These are phyloP conservation scores for Cercospora sp. DNA, from an alignment of 2,329 filamentous ascomycete species.

Conservation along the genomic window DNA sequence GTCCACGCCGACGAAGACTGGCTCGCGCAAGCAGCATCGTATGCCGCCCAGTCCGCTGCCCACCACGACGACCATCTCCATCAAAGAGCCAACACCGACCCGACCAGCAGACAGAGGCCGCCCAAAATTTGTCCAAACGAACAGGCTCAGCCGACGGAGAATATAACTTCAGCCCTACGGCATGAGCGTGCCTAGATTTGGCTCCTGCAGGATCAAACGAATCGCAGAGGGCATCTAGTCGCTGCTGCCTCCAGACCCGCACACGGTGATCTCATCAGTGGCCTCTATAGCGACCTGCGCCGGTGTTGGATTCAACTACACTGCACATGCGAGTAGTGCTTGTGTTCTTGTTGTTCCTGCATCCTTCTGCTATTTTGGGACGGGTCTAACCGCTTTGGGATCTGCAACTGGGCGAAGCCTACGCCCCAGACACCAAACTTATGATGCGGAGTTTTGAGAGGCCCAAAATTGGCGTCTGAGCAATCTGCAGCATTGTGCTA, in stretches of 20 bases:
- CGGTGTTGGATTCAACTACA: background rate
- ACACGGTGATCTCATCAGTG: background rate
- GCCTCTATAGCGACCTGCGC: background rate
- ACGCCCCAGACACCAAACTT: conserved; percentile 1
- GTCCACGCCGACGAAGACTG: background rate
- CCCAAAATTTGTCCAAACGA: background rate
- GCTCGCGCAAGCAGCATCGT: background rate
- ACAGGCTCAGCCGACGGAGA: background rate
- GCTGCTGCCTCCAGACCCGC: background rate
- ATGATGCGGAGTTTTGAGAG: background rate
- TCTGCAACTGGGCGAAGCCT: conserved; percentile 6
- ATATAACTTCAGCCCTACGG: conserved; percentile 1
- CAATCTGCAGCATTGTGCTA: conserved; percentile 11
- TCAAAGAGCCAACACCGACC: background rate
- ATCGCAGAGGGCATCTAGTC: background rate
- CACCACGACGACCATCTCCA: background rate
- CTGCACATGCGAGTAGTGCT: background rate
- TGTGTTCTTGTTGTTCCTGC: conserved; percentile 6
- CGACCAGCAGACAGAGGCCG: background rate
- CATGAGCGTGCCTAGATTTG: background rate
- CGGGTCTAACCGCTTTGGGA: background rate
- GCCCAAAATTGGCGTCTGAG: conserved; percentile 1
- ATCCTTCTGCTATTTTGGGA: conserved; percentile 8
- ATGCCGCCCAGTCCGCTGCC: background rate
- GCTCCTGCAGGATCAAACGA: conserved; percentile 1